Conservation (phyloP, 1,284 basidiomycete species). For the Xanthoconium separans region DNA sequence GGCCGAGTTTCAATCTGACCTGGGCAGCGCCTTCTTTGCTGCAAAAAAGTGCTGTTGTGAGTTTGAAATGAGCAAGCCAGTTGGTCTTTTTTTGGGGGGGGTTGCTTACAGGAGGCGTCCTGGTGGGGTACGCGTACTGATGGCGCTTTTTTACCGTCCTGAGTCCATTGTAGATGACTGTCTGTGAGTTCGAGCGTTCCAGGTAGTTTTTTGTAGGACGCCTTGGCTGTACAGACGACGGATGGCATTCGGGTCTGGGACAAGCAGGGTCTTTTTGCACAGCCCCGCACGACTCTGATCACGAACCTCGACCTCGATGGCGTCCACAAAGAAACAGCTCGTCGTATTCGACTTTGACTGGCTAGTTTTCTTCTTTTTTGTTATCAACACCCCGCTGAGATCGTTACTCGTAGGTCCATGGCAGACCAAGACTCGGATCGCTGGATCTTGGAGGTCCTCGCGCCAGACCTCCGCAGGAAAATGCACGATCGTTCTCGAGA, state of each 20-base stretch:
- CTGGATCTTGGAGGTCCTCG: constrained; percentile 93
- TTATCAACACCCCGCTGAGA: too few relatives aligned
- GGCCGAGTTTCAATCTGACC: constrained; percentile 70
- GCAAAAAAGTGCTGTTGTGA: constrained; percentile 77
- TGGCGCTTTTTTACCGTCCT: constrained; percentile 60
- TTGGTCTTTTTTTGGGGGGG: too few relatives aligned
- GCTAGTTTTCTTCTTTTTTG: too few relatives aligned
- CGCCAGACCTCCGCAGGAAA: constrained; percentile 80
- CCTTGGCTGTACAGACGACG: constrained; percentile 65
- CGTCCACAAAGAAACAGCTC: constrained; percentile 63
- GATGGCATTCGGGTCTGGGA: constrained; percentile 37
- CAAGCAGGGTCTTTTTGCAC: constrained; percentile 4
- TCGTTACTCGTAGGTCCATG: constrained; percentile 59
- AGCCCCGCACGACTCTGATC: not conserved
- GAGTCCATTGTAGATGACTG: constrained; percentile 70
- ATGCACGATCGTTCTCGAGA: constrained; percentile 67
- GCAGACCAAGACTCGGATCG: constrained; percentile 97
- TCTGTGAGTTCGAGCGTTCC: constrained; percentile 71
- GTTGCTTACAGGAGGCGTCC: constrained; percentile 66
- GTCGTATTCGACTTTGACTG: constrained; percentile 98
- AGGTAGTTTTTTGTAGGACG: constrained; percentile 75
- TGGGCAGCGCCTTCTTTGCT: constrained; percentile 78
- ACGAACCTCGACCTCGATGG: too few relatives aligned
- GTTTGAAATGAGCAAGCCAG: too few relatives aligned
- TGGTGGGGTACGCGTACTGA: constrained; percentile 58